Evolutionary conservation across 1,284 basidiomycete species (phyloP), one percentile per base, ranked within the genome.

Genomic region (Xanthoconium separans): DNA sequence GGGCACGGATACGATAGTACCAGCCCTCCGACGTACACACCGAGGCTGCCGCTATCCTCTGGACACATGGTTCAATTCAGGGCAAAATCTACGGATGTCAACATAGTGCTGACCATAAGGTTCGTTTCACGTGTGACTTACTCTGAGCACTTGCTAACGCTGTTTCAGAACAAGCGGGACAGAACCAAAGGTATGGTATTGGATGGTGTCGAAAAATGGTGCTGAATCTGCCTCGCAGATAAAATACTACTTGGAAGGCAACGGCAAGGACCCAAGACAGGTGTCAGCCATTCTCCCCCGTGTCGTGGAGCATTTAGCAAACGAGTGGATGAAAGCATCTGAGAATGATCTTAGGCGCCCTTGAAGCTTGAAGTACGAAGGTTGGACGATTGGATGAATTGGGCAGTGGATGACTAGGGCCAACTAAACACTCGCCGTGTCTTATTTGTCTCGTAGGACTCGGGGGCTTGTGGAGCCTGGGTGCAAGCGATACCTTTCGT

Each of bases 1-100:
- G 87, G 84, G 3, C 54, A 69, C 44, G 82, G 78, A 33, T 92
- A 87, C 64, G 85, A 91, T 58, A 89, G 82, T 61, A 74, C 76
- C 7, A 87, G 86, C 60, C 74, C 82, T n/a, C 87, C 89, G 0
- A 76, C 75, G 4, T 87, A 78, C 63, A 72, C 78, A 58, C 85
- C 91, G 3, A 69, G 69, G 27, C 73, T 93, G 16, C 89, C 91
- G 16, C 70, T 89, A 22, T 91, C 89, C 12, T 85, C 84, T 1
- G 89, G 89, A 4, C 86, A 93, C 60, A 93, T 93, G 92, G 83
- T 94, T 44, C 87, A 89, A 58, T 88, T 93, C 69, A 73, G 81
- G 55, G 86, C 84, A n/a, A 72, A 76, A 54, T 76, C 72, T 20
- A 58, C 69, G 24, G 62, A 66, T 4, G 75, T 76, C 30, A 78